phyloP scores from a whole-genome alignment of 2,329 filamentous ascomycete genomes.

The Rugonectria rugulosa region DNA sequence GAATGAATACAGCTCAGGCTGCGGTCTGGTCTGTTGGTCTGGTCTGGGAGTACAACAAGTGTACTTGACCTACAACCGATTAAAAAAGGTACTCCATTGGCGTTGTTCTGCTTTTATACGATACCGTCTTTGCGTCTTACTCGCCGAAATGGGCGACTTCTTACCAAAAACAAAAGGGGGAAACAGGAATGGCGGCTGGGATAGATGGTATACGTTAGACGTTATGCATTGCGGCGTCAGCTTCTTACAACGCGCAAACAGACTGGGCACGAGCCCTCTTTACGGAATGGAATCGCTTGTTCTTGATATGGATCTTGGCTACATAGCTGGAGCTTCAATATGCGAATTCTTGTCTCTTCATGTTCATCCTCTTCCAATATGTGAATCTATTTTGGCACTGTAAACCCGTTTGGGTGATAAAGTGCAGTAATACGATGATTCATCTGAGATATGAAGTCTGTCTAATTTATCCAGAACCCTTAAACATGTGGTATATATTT shows the following conservation, averaged over 20 bases:
- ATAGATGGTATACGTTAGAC: constrained; percentile 22
- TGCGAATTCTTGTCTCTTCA: constrained; percentile 12
- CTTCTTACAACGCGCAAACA: constrained; percentile 31
- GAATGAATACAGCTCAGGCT: constrained; percentile 22
- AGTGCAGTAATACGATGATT: too few species aligned
- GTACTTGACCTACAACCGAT: constrained; percentile 13
- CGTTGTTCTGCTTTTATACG: constrained; percentile 19
- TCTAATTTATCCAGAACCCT: not conserved
- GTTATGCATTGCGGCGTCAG: constrained; percentile 20
- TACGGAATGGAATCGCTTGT: constrained; percentile 18
- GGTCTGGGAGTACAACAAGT: constrained; percentile 25
- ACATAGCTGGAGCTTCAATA: constrained; percentile 28
- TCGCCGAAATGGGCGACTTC: constrained; percentile 1
- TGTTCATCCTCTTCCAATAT: not conserved
- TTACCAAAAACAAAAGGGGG: constrained; percentile 13
- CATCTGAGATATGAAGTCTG: not conserved
- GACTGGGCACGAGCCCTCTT: constrained; percentile 27
- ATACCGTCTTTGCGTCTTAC: constrained; percentile 16
- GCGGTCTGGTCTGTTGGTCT: too few species aligned
- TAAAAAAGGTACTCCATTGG: constrained; percentile 18
- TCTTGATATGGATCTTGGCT: constrained; percentile 21
- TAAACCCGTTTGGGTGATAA: not conserved
- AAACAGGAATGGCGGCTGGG: constrained; percentile 14
- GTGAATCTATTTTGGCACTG: not conserved
- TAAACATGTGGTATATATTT: constrained; percentile 29